phyloP scores from a whole-genome alignment of 495 filamentous ascomycete genomes.

The Podospora sp. region DNA sequence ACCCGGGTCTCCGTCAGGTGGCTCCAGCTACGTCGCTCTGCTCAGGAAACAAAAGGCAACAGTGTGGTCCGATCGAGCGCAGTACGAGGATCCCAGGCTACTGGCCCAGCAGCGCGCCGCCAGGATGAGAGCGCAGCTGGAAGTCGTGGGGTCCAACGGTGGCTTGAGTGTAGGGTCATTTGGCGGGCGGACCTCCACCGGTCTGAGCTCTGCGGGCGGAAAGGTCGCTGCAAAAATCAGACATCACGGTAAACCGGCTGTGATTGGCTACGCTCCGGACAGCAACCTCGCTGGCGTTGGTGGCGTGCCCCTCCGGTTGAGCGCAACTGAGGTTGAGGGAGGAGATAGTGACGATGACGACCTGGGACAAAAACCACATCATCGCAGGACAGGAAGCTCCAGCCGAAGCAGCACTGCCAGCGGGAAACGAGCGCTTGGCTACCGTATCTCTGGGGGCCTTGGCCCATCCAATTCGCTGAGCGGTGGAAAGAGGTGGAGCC shows the following conservation, averaged over 20 bases:
- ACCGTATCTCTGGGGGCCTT: constrained; percentile 52
- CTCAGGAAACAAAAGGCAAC: constrained; percentile 96
- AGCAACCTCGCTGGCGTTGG: constrained; percentile 71
- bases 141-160: constrained; percentile 58
- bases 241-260: constrained; percentile 73
- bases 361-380: constrained; percentile 58
- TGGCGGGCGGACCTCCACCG: constrained; percentile 61
- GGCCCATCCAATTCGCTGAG: constrained; percentile 36
- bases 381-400: constrained; percentile 73
- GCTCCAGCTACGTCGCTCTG: constrained; percentile 85
- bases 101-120: constrained; percentile 77
- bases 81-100: constrained; percentile 86
- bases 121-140: constrained; percentile 79
- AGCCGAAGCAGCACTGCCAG: constrained; percentile 78
- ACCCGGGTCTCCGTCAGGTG: constrained; percentile 50
- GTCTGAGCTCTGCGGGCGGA: constrained; percentile 52
- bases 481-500: constrained; percentile 61
- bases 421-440: constrained; percentile 60
- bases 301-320: constrained; percentile 85
- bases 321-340: constrained; percentile 91
- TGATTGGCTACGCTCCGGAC: constrained; percentile 69
- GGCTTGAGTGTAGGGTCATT: constrained; percentile 32
- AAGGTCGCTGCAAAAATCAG: constrained; percentile 74
- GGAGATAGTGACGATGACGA: constrained; percentile 78
- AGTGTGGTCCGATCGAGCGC: constrained; percentile 96